Conservation (phyloP, 164 flowering plant genomes). For the Chimonanthus praecox region DNA sequence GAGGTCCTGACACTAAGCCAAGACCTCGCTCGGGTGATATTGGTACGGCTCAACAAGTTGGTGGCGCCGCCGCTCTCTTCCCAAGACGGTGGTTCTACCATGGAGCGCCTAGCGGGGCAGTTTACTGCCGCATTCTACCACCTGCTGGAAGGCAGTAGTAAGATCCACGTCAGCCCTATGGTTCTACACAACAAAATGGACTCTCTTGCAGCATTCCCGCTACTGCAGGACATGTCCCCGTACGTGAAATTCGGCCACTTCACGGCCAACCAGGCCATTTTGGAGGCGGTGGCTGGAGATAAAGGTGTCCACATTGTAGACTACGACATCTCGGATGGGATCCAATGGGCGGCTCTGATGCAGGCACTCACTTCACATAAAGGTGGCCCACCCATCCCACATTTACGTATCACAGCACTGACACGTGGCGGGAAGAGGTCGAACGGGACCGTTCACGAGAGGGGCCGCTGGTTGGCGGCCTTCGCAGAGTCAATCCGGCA, state of each 20-base stretch:
- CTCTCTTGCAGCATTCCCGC: slow-evolving; percentile 55
- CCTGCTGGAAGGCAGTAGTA: slow-evolving; percentile 37
- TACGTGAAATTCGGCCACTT: slow-evolving; percentile 79
- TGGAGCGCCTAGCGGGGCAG: slow-evolving; percentile 72
- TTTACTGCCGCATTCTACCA: slow-evolving; percentile 58
- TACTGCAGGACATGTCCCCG: slow-evolving; percentile 78
- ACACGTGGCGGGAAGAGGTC: slow-evolving; percentile 35
- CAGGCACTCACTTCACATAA: slow-evolving; percentile 57
- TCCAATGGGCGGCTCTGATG: slow-evolving; percentile 84
- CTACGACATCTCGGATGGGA: slow-evolving; percentile 81
- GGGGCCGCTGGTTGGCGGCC: slow-evolving; percentile 55
- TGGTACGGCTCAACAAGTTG: slow-evolving; percentile 89
- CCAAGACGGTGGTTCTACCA: slow-evolving; percentile 50
- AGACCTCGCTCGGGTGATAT: slow-evolving; percentile 79
- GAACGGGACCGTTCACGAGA: slow-evolving; percentile 58
- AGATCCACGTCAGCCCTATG: too few relatives aligned
- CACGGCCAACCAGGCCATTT: slow-evolving; percentile 80
- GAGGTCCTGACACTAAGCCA: slow-evolving; percentile 61
- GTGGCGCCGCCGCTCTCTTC: slow-evolving; percentile 24
- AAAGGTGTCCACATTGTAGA: slow-evolving; percentile 64
- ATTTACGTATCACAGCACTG: slow-evolving; percentile 65
- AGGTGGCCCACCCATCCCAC: slow-evolving; percentile 49
- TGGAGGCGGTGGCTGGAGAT: slow-evolving; percentile 58
- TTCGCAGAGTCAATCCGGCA: slow-evolving; percentile 69
- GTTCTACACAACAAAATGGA: too few relatives aligned